A percentile compares a stretch with the other conserved stretches of the same genome.
Evolutionary conservation across 345 rosid genomes (phyloP).

Genomic region (Nephelium lappaceum): DNA sequence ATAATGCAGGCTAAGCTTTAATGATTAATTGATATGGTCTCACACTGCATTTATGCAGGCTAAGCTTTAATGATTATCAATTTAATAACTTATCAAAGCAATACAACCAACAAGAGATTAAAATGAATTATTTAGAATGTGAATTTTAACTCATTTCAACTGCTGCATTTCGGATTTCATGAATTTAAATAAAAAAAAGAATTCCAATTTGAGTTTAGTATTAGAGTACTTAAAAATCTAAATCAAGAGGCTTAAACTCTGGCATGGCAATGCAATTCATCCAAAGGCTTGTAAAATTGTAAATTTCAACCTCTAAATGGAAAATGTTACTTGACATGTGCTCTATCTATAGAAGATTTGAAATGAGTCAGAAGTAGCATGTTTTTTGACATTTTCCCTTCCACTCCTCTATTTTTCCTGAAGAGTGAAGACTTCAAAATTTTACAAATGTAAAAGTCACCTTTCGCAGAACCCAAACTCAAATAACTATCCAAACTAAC

Average conservation of each 20-base stretch:
- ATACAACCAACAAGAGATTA: neutral
- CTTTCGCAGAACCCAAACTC: neutral
- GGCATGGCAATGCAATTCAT: neutral
- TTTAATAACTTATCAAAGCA: conserved; percentile 2
- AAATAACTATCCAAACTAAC: neutral
- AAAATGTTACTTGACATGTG: neutral
- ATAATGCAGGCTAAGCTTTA: too few species aligned
- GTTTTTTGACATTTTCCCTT: neutral
- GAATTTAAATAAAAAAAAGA: neutral
- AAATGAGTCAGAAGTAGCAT: neutral
- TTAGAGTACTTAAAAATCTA: too few species aligned
- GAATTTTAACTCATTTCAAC: neutral
- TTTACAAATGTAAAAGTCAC: neutral
- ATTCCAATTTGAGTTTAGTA: neutral
- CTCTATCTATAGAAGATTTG: neutral
- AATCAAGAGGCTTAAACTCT: neutral
- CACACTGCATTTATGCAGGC: too few species aligned
- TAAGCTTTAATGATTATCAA: too few species aligned
- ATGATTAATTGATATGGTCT: too few species aligned
- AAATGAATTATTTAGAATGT: neutral
- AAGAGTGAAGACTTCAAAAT: neutral
- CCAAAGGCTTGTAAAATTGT: neutral
- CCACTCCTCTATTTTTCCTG: neutral
- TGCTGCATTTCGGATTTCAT: neutral
- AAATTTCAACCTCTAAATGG: neutral